Conservation (phyloP, 2,329 filamentous ascomycete species). For the Coniochaeta prunicola region DNA sequence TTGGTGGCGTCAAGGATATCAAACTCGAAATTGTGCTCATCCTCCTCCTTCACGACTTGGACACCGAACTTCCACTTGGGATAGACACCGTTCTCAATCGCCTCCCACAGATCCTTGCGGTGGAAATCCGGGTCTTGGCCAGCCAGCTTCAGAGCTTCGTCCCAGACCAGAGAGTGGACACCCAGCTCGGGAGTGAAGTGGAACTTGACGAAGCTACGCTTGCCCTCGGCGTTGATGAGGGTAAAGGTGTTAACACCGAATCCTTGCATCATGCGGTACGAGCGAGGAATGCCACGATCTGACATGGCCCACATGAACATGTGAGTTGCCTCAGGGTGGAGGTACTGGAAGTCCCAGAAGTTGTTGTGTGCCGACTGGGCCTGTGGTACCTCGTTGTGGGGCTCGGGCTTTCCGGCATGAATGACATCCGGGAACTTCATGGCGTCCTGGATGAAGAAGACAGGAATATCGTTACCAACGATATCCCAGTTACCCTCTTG, state of each 20-base stretch:
- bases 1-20: slow-evolving; percentile 83
- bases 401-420: slow-evolving; percentile 59
- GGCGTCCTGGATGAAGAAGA: slow-evolving; percentile 71
- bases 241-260: slow-evolving; percentile 79
- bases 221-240: slow-evolving; percentile 59
- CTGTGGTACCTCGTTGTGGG: slow-evolving; percentile 63
- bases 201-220: slow-evolving; percentile 71
- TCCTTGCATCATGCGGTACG: slow-evolving; percentile 78
- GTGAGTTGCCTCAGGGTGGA: slow-evolving; percentile 66
- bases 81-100: slow-evolving; percentile 16
- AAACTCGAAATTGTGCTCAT: slow-evolving; percentile 74
- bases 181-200: slow-evolving; percentile 68
- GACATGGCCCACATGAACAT: slow-evolving; percentile 78
- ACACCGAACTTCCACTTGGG: slow-evolving; percentile 43
- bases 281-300: slow-evolving; percentile 65
- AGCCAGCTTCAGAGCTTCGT: slow-evolving; percentile 17
- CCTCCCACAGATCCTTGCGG: slow-evolving; percentile 18
- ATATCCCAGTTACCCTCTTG: slow-evolving; percentile 72
- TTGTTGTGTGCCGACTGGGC: slow-evolving; percentile 67
- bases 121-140: slow-evolving; percentile 21
- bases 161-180: slow-evolving; percentile 19
- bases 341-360: slow-evolving; percentile 67
- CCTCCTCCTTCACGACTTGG: slow-evolving; percentile 65
- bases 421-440: slow-evolving; percentile 67
- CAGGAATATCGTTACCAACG: slow-evolving; percentile 67